Conservation (phyloP, 768 basidiomycete species). For the Lyophyllum atratum region DNA sequence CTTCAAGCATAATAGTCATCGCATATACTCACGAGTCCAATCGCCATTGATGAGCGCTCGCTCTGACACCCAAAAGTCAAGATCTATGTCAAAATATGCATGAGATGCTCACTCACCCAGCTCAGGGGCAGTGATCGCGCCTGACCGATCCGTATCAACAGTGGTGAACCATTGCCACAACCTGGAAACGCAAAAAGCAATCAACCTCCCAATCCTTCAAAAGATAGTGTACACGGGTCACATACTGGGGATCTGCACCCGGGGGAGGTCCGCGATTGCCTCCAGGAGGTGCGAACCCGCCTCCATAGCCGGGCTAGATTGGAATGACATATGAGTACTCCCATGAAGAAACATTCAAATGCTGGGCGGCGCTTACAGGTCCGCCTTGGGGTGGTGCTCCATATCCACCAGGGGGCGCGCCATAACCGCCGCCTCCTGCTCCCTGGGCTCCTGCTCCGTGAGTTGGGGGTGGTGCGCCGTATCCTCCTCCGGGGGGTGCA, state of each 20-base stretch:
- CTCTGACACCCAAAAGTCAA: constrained; percentile 30
- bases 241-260: constrained; percentile 78
- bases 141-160: constrained; percentile 73
- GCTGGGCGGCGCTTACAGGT: constrained; percentile 19
- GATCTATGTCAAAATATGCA: background rate
- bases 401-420: constrained; percentile 25
- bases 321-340: background rate
- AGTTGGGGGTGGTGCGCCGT: constrained; percentile 25
- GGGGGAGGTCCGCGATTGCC: constrained; percentile 50
- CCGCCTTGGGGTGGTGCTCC: constrained; percentile 18
- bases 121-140: constrained; percentile 62
- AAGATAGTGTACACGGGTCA: constrained; percentile 1
- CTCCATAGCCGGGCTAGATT: constrained; percentile 34
- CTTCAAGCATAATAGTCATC: background rate
- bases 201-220: background rate
- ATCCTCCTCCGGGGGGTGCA: constrained; percentile 13
- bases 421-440: constrained; percentile 14
- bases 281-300: constrained; percentile 38
- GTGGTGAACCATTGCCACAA: constrained; percentile 73
- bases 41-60: constrained; percentile 59
- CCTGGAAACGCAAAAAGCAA: constrained; percentile 33
- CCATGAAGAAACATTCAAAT: background rate
- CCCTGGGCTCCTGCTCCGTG: constrained; percentile 8
- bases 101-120: constrained; percentile 53
- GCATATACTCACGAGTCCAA: constrained; percentile 65